Percentiles rank a stretch among this genome's conserved stretches.
Conservation (phyloP, 805 yeast genomes). For the Millerago galiae region DNA sequence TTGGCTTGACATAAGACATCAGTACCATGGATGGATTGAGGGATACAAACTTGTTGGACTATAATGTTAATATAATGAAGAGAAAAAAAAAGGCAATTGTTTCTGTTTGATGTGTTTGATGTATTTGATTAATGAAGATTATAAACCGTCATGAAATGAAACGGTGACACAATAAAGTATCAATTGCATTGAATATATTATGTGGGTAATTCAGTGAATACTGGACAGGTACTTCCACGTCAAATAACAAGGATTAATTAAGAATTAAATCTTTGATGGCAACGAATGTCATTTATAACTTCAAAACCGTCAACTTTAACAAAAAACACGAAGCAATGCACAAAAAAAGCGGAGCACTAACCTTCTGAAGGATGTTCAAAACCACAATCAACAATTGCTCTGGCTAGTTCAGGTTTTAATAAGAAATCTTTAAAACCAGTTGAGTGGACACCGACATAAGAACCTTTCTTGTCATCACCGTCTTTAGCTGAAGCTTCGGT, state of each 20-base stretch:
- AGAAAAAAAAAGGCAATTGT: background rate
- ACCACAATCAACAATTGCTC: conserved; percentile 99
- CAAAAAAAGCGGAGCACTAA: conserved; percentile 36
- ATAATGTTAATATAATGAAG: conserved; percentile 11
- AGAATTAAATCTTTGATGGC: background rate
- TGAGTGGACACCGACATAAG: conserved; percentile 96
- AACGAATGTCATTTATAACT: conserved; percentile 1
- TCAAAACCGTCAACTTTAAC: background rate
- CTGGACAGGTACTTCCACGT: too few relatives aligned
- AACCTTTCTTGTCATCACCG: conserved; percentile 85
- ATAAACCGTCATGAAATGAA: too few relatives aligned
- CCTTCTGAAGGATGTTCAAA: conserved; percentile 99
- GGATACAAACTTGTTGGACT: conserved; percentile 98
- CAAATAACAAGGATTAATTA: too few relatives aligned
- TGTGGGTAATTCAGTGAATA: too few relatives aligned
- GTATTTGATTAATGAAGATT: too few relatives aligned
- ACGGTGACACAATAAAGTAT: too few relatives aligned
- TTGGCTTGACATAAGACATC: conserved; percentile 98
- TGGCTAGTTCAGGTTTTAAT: conserved; percentile 90
- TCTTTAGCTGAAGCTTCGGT: conserved; percentile 38
- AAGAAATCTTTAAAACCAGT: conserved; percentile 98
- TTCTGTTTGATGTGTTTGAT: too few relatives aligned
- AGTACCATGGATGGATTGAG: conserved; percentile 95
- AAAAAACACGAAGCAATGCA: background rate
- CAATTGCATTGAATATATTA: too few relatives aligned